Base-by-base conservation (phyloP, 805 yeast genomes). In the Pichia paraexigua region DNA sequence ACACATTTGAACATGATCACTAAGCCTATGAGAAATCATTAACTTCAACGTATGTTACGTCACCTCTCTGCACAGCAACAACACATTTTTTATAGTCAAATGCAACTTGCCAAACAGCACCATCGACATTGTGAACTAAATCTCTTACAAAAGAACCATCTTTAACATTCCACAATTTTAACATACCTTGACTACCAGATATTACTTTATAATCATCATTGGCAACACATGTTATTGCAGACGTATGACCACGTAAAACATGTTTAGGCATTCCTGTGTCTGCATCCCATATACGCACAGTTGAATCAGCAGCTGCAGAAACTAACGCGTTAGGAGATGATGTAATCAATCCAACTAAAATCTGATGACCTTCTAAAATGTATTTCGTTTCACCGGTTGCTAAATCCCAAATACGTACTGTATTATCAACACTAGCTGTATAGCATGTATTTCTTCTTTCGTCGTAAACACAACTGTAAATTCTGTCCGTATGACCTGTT, bases 291-390 rank as follows among this genome's bases (percentile, higher is more conserved):
- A 92, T 84, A 48, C 97, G 76, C 42, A 94, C 74, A 0, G 97
- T 84, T 3, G 94, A 80, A 66, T 94, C 99, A 0, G 98, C 98
- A 2, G 97, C 98, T 0, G 97, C 99, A 44, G 95, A 85, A 1
- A 92, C 95, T 13, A 94, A 72, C 46, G 80, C 82, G 37, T 84
- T 81, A 25, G 85, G 82, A 7, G 89, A 82, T 10, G 91, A 76
- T 44, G 87, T 88, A 27, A 92, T 73, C 44, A 94, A 71, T 0
- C 98, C 99, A 17, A 94, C 99, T 21, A 94, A 71, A 13, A 92
- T 87, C 1, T 87, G 82, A 66, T 94, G 99, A 1, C 97, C 97
- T 51, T 83, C 89, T 45, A 92, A 71, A 0, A 88, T 78, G 43
- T 81, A 73, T 46, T 87, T 67, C 45, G 85, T 76, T 53, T 78